These are phyloP conservation scores for Quercus parvula DNA, from an alignment of 306 rosid species.

Conservation along the genomic window DNA sequence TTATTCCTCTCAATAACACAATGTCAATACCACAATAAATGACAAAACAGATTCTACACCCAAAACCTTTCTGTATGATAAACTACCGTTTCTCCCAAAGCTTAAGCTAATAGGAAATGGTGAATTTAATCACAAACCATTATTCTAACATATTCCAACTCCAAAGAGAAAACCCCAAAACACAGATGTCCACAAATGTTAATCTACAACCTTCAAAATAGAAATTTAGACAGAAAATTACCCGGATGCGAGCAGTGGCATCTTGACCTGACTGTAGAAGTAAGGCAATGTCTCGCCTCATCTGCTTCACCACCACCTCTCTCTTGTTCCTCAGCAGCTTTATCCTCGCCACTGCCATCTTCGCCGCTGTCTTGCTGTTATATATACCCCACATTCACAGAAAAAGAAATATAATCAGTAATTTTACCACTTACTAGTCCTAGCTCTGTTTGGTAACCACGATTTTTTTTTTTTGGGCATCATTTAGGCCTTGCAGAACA, in stretches of 20 bases:
- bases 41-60: neutral
- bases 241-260: conserved; percentile 95
- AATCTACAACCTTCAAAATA: neutral
- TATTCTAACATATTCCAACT: neutral
- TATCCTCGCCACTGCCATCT: conserved; percentile 98
- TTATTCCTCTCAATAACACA: neutral
- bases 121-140: too few species aligned
- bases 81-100: too few species aligned
- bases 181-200: neutral
- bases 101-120: too few species aligned
- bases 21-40: neutral
- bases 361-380: conserved; percentile 90
- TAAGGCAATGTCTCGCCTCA: conserved; percentile 94
- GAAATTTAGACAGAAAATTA: conserved; percentile 16
- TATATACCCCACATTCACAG: neutral
- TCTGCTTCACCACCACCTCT: conserved; percentile 85
- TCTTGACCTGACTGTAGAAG: conserved; percentile 96
- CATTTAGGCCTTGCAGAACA: neutral
- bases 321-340: conserved; percentile 95
- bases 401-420: neutral
- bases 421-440: neutral
- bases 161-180: neutral
- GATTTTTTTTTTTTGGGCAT: neutral
- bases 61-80: neutral
- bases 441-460: neutral